A percentile compares a stretch with the other conserved stretches of the same genome.
phyloP scores from a whole-genome alignment of 148 eudicot species.

The Mesembryanthemum crystallinum region DNA sequence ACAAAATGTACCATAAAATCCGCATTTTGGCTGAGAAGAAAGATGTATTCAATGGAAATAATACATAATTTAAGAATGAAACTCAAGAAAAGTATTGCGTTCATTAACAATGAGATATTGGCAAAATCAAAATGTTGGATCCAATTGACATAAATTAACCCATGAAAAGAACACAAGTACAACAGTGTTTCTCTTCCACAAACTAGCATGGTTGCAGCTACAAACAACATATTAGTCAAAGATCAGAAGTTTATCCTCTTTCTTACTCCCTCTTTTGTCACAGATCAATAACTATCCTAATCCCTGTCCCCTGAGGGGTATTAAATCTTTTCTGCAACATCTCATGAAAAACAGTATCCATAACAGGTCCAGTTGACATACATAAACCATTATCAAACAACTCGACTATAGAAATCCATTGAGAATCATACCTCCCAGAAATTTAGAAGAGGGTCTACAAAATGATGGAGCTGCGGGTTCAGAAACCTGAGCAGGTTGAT shows the following conservation, averaged over 20 bases:
- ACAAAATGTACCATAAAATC: neutral
- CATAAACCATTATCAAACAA: neutral
- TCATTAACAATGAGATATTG: neutral
- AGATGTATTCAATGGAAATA: neutral
- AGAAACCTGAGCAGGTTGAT: slow-evolving; percentile 49
- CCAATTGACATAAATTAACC: neutral
- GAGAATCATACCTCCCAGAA: slow-evolving; percentile 77
- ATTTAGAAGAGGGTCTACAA: slow-evolving; percentile 61
- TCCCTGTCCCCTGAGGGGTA: neutral
- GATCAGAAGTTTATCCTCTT: neutral
- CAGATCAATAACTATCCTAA: neutral
- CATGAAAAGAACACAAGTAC: neutral
- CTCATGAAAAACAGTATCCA: neutral
- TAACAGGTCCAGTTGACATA: neutral
- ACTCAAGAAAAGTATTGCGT: neutral
- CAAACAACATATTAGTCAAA: neutral
- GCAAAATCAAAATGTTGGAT: neutral
- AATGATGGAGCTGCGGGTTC: slow-evolving; percentile 33
- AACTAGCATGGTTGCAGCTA: neutral
- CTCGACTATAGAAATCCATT: neutral
- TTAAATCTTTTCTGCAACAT: neutral
- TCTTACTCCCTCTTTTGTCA: neutral
- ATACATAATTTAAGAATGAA: neutral
- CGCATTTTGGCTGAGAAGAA: neutral
- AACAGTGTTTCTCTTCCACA: neutral